A percentile compares a stretch with the other conserved stretches of the same genome.
Evolutionary conservation across 371 early-diverging fungal species (phyloP).

Genomic region (Rhizopus stolonifer): DNA sequence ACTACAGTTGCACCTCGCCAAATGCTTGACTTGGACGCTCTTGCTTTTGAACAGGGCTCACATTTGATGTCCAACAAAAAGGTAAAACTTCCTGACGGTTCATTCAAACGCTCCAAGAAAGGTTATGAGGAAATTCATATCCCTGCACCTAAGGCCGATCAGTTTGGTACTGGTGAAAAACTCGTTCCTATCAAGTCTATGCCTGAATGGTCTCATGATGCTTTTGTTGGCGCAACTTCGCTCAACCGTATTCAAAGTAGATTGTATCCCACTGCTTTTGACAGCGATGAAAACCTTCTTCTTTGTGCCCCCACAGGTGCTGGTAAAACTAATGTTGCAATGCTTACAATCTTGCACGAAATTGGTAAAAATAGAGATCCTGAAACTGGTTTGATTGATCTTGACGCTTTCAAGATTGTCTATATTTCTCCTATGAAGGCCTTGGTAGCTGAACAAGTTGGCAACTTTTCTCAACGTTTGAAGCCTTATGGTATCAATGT

Average conservation of each 20-base stretch:
- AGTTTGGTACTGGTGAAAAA: conserved; percentile 68
- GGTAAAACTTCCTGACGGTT: conserved; percentile 91
- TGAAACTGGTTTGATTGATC: conserved; percentile 72
- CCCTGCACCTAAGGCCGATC: conserved; percentile 81
- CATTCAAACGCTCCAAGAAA: conserved; percentile 88
- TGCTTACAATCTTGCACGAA: conserved; percentile 91
- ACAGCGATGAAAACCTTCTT: conserved; percentile 91
- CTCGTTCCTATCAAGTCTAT: conserved; percentile 70
- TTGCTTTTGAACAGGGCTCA: conserved; percentile 89
- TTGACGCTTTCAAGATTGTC: conserved; percentile 93
- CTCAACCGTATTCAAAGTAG: conserved; percentile 94
- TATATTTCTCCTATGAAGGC: conserved; percentile 99
- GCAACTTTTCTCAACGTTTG: conserved; percentile 83
- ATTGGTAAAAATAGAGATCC: conserved; percentile 77
- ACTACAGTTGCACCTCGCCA: conserved; percentile 60
- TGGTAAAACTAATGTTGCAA: conserved; percentile 99
- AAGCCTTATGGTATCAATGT: conserved; percentile 83
- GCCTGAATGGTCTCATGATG: conserved; percentile 88
- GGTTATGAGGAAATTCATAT: conserved; percentile 98
- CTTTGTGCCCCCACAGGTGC: conserved; percentile 99
- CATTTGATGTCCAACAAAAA: conserved; percentile 97
- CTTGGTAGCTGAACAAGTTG: conserved; percentile 97
- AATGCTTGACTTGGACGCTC: conserved; percentile 76
- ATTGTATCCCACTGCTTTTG: conserved; percentile 86
- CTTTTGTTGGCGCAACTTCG: conserved; percentile 69